phyloP scores from a whole-genome alignment of 208 protist genomes.

The Leishmania major region DNA sequence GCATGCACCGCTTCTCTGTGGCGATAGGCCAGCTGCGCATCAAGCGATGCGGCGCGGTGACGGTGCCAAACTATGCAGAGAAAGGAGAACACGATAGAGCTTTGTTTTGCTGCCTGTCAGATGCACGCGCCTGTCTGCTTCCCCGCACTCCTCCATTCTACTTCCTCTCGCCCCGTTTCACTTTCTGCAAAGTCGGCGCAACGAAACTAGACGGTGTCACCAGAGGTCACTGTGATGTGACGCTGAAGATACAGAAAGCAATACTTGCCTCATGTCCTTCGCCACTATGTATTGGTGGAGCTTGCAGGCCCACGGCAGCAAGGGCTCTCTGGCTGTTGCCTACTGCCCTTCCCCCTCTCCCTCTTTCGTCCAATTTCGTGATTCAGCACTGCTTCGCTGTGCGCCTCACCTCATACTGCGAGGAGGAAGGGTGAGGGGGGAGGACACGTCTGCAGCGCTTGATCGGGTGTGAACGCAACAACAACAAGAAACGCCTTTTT shows the following conservation, averaged over 20 bases:
- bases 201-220: not conserved
- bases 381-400: not conserved
- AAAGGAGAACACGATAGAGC: not conserved
- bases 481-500: not conserved
- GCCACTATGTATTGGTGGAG: not conserved
- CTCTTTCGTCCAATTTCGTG: not conserved
- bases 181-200: not conserved
- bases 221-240: not conserved
- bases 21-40: not conserved
- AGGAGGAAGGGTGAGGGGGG: not conserved
- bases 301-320: not conserved
- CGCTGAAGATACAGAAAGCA: not conserved
- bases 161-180: not conserved
- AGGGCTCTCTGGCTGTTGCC: not conserved
- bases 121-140: not conserved
- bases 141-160: not conserved
- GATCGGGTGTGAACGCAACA: not conserved
- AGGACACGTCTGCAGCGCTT: not conserved
- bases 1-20: not conserved
- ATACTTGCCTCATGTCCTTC: not conserved
- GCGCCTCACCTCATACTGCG: not conserved
- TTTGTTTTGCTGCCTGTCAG: not conserved
- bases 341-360: not conserved
- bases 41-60: not conserved
- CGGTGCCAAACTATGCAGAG: not conserved